Conservation (phyloP, 1,284 basidiomycete species). For the Schizopora paradoxa region DNA sequence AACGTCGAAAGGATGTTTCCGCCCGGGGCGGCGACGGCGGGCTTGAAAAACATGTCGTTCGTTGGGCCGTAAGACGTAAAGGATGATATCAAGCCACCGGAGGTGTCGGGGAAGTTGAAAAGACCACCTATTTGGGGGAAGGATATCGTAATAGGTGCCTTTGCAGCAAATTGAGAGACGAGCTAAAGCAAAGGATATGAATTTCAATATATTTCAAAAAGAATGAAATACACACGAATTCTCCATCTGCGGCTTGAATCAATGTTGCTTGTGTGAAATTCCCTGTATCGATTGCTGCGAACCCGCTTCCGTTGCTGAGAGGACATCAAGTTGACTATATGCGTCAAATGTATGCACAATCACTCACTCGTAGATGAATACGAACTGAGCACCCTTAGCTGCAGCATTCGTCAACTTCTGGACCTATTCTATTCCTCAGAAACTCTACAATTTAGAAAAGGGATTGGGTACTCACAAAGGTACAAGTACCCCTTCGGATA, state of each 20-base stretch:
- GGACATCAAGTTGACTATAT: neutral
- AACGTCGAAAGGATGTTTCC: constrained; percentile 55
- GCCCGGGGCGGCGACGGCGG: constrained; percentile 45
- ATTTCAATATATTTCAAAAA: constrained; percentile 16
- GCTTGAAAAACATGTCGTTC: constrained; percentile 47
- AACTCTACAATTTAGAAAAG: neutral
- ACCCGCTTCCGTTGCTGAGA: constrained; percentile 42
- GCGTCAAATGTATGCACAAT: neutral
- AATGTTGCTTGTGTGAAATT: constrained; percentile 38
- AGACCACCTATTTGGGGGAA: constrained; percentile 36
- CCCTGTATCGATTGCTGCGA: constrained; percentile 35
- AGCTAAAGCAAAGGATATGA: constrained; percentile 27
- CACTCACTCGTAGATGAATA: constrained; percentile 50
- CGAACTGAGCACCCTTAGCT: constrained; percentile 43
- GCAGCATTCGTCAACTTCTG: constrained; percentile 44
- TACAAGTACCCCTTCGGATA: constrained; percentile 47
- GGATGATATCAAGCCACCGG: constrained; percentile 41
- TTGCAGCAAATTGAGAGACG: constrained; percentile 36
- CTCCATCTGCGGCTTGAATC: constrained; percentile 30
- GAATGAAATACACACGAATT: constrained; percentile 25
- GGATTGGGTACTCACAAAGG: constrained; percentile 33
- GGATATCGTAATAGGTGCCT: constrained; percentile 34
- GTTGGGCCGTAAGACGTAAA: constrained; percentile 48
- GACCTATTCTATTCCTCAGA: too few relatives aligned
- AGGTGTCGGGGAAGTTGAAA: constrained; percentile 29